Evolutionary conservation across 805 yeast genomes (phyloP), one percentile per base, ranked within the genome.

Genomic region (Jamesozyma hellenica): DNA sequence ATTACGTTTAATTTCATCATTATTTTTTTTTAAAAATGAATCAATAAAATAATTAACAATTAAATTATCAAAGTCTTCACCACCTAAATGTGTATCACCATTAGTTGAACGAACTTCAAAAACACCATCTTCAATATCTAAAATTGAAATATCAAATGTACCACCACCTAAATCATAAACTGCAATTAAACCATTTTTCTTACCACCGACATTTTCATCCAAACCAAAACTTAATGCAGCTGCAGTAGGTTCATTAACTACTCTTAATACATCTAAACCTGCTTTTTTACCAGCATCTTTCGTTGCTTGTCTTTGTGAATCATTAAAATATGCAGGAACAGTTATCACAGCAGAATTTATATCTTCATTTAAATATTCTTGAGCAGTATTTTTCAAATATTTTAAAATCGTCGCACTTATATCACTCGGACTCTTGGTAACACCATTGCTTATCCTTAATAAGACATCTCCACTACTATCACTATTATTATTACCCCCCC

Each of bases 71-170:
- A 82, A 80, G 63, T 82, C 94, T 61, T 82, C 90, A 44, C 94
- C 94, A 50, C 94, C 94, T 50, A 82, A 68, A 63, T 81, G 90
- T 16, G 90, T 81, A 60, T 82, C 81, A 50, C 94, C 94, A 56
- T 82, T 81, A 27, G 94, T 82, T 35, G 90, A 80, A 50, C 82
- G 68, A 16, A 82, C 92, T 60, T 82, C 88, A 56, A 82, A 82
- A 12, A 82, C 84, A 46, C 87, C 85, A 50, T 76, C 82, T 52
- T 80, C 90, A 43, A 82, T 81, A 49, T 82, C 85, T 47, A 82
- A 64, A 42, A 82, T 70, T 13, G 90, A 81, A 34, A 82, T 81
- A 63, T 82, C 94, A 60, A 82, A 82, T 31, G 92, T 82, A 44
- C 92, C 92, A 43, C 92, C 92, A 50, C 92, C 92, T 49, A 82